Evolutionary conservation across 2,329 filamentous ascomycete species (phyloP), one percentile per base, ranked within the genome.

Genomic region (Ophiostoma ips): DNA sequence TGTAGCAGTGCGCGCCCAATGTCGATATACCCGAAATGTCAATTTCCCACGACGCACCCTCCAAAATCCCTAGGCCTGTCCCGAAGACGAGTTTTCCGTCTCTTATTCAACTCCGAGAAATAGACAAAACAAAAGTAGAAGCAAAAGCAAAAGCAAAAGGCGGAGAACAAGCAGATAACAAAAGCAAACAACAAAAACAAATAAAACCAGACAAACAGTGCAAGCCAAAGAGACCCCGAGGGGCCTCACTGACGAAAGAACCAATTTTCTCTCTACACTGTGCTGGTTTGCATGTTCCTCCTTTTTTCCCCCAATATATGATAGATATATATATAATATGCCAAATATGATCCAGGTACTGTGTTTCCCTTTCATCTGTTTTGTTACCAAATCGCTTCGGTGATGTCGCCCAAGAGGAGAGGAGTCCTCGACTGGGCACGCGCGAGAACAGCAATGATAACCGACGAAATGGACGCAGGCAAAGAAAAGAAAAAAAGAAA

Each of bases 101-200:
- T 41, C 21, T 7, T 28, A 28, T n/a, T 40, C 37, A 40, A 40
- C 38, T 41, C 38, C 38, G 19, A 24, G 21, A 11, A 28, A 37
- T 16, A 30, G 37, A 4, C 12, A 37, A 36, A 52, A 33, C 34
- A 48, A 21, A 30, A 16, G 13, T 3, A 50, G 40, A 48, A 41
- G 15, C 43, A 18, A 34, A 38, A 31, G n/a, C 12, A 47, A 33
- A 45, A 34, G 15, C 24, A 31, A 35, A 38, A 37, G 13, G 36
- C 34, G n/a, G n/a, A n/a, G n/a, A n/a, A n/a, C n/a, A n/a, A 31
- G 21, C 21, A 34, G 16, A 37, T 35, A 38, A 43, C 41, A n/a
- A 30, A 30, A 16, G 18, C 12, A 19, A 46, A 50, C 11, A 63
- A 48, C 48, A 49, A 31, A 21, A 37, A 62, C 54, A 41, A 63